Conservation (phyloP, 495 filamentous ascomycete species). For the Glutinoglossum americanum region DNA sequence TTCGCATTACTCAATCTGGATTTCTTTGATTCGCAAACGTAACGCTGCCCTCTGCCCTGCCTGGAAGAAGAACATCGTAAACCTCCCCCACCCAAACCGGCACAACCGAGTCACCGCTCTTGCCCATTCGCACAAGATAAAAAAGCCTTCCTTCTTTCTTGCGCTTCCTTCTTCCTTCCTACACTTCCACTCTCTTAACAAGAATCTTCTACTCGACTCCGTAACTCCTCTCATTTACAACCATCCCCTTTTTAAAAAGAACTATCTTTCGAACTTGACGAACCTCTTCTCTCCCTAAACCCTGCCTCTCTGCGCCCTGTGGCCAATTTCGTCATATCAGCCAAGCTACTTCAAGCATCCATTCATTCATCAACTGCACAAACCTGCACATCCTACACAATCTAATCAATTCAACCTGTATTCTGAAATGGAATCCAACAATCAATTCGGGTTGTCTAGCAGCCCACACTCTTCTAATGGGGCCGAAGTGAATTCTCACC, state of each 20-base stretch:
- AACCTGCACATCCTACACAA: background rate
- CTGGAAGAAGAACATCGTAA: background rate
- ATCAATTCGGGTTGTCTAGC: conserved; percentile 5
- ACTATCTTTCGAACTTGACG: background rate
- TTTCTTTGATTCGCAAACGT: background rate
- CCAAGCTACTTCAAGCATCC: background rate
- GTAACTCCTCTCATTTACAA: background rate
- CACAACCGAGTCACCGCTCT: conserved; percentile 1
- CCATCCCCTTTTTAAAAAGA: background rate
- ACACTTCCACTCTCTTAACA: background rate
- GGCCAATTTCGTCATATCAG: background rate
- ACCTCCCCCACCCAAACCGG: background rate
- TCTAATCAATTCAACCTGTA: background rate
- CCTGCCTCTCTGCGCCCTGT: background rate
- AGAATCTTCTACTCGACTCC: background rate
- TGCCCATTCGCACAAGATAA: background rate
- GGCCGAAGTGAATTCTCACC: conserved; percentile 25
- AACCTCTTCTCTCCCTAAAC: background rate
- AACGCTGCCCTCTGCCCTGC: background rate
- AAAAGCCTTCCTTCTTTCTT: background rate
- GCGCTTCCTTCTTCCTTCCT: background rate
- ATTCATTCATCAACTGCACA: background rate
- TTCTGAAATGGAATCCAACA: background rate
- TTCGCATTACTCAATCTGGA: background rate
- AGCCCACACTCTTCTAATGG: conserved; percentile 38